Evolutionary conservation across 192 early-diverging fungal genomes (phyloP), one percentile per base, ranked within the genome.

Genomic region (Dissophora ornata): DNA sequence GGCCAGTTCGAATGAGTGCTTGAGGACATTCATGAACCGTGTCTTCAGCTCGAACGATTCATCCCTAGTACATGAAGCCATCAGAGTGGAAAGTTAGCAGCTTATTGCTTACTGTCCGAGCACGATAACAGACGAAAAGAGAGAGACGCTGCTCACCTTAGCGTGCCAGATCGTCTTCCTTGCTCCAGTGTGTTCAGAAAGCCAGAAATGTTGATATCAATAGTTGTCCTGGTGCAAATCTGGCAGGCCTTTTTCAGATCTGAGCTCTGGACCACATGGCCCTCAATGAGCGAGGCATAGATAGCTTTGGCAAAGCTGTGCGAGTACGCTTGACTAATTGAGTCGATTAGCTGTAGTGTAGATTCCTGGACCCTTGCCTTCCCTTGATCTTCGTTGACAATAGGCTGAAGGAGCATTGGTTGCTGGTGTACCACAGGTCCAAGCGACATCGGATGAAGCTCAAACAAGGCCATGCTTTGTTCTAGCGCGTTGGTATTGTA

Each of bases 1-100:
- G 3, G 85, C 87, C 13, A 86, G 82, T 28, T 89, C 84, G 41
- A 92, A 92, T 16, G 80, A 89, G 49, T 91, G 83, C 8, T 83
- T 80, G 22, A 92, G 77, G 5, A 90, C 79, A 1, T 79, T 77
- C 34, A 81, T 53, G 59, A 92, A 92, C n/a, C 84, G 71, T 5
- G 79, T 60, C 59, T 71, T 64, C 9, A 83, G 63, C 21, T 83
- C 81, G 13, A 59, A 51, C 0, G 80, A 34, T 9, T 81, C 82
- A 26, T 86, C 81, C 32, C 64, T 69, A 13, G 22, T 19, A 26
- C 24, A 44, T 11, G 48, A 29, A 21, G 28, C 28, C 22, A 21
- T 29, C 18, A 18, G 16, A 25, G 5, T 15, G 26, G 21, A 32
- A 11, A 26, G 11, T 3, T 8, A 47, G n/a, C 49, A 28, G n/a